These are phyloP conservation scores for Daldinia bambusicola DNA, from an alignment of 495 filamentous ascomycete species.

Conservation along the genomic window DNA sequence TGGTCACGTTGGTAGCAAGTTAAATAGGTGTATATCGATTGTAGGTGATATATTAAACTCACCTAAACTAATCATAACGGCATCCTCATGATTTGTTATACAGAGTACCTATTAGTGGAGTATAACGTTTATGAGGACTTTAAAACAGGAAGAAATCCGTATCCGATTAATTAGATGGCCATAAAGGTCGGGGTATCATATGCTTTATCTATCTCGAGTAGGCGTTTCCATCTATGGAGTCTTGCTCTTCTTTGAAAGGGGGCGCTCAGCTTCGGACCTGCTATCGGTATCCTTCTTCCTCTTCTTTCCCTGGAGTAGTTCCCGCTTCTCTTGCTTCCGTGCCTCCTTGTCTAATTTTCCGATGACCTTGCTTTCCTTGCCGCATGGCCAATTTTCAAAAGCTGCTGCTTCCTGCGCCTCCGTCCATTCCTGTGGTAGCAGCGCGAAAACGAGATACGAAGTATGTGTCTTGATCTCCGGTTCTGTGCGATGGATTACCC, in stretches of 20 bases:
- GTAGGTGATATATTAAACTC: no score
- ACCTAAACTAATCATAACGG: no score
- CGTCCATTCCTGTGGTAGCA: slow-evolving; percentile 85
- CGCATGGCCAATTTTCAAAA: slow-evolving; percentile 68
- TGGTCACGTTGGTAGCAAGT: background rate
- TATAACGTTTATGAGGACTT: background rate
- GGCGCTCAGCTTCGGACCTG: slow-evolving; percentile 20
- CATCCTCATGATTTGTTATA: no score
- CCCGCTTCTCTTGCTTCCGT: slow-evolving; percentile 59
- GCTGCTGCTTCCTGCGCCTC: slow-evolving; percentile 82
- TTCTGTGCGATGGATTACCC: slow-evolving; percentile 80
- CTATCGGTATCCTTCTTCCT: slow-evolving; percentile 40
- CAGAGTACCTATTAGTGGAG: no score
- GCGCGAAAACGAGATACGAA: slow-evolving; percentile 92
- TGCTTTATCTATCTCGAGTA: slow-evolving; percentile 2
- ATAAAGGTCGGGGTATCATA: slow-evolving; percentile 39
- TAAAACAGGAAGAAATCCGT: background rate
- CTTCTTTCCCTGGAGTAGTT: slow-evolving; percentile 50
- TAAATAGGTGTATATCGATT: no score
- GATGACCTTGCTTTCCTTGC: slow-evolving; percentile 55
- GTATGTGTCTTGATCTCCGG: slow-evolving; percentile 94
- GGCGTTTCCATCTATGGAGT: slow-evolving; percentile 15
- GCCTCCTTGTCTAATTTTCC: slow-evolving; percentile 64
- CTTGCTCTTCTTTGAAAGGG: slow-evolving; percentile 44
- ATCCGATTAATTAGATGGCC: slow-evolving; percentile 20